These are phyloP conservation scores for Coccomyxa subellipsoidea DNA, from an alignment of 163 green algal species.

Conservation along the genomic window DNA sequence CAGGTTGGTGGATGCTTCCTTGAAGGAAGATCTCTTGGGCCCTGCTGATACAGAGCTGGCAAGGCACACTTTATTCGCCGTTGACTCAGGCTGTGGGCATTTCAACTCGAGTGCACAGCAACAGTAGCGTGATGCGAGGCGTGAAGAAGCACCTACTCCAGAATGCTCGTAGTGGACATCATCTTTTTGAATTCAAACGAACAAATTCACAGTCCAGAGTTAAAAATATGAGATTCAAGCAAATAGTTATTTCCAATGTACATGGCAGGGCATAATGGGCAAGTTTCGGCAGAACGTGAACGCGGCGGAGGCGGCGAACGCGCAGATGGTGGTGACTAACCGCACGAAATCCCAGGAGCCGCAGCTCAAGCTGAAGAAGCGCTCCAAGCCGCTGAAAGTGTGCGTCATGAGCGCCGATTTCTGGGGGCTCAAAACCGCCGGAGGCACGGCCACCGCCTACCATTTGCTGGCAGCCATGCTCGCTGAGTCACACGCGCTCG, in stretches of 20 bases:
- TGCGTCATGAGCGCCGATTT: constrained; percentile 27
- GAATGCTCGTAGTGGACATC: too few relatives aligned
- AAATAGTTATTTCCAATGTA: too few relatives aligned
- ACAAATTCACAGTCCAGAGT: too few relatives aligned
- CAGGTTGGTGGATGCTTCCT: too few relatives aligned
- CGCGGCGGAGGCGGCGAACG: not conserved
- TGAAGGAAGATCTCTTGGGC: too few relatives aligned
- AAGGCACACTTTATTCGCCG: too few relatives aligned
- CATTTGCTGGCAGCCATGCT: constrained; percentile 22
- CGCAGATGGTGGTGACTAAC: not conserved
- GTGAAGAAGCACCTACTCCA: not conserved
- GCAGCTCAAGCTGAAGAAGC: constrained; percentile 4
- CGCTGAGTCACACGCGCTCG: constrained; percentile 1
- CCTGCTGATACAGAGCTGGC: too few relatives aligned
- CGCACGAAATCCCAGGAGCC: not conserved
- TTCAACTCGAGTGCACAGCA: too few relatives aligned
- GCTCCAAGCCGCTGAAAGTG: not conserved
- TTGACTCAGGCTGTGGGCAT: too few relatives aligned
- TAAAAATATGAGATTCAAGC: too few relatives aligned
- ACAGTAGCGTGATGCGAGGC: too few relatives aligned
- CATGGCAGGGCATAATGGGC: not conserved
- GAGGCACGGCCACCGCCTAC: constrained; percentile 26
- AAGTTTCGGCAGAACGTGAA: not conserved
- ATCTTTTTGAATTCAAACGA: too few relatives aligned
- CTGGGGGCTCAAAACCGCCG: constrained; percentile 23